Percentiles rank a stretch among this genome's conserved stretches.
Conservation (phyloP, 2,329 filamentous ascomycete genomes). For the Aspergillus sp. region DNA sequence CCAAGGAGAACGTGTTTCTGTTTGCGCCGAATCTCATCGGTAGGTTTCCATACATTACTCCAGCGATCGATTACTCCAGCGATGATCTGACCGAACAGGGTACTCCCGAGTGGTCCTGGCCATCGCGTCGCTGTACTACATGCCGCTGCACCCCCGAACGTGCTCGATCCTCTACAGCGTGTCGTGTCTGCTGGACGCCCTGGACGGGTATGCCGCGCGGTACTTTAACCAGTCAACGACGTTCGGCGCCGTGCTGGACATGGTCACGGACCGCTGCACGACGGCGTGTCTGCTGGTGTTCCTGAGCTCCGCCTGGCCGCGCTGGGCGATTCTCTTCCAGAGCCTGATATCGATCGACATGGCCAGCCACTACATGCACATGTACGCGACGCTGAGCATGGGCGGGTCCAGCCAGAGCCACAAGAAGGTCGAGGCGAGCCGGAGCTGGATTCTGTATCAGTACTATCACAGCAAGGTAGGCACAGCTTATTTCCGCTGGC, state of each 20-base stretch:
- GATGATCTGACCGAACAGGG: constrained; percentile 39
- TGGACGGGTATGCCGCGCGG: constrained; percentile 88
- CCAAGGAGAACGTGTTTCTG: constrained; percentile 66
- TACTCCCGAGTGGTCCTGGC: constrained; percentile 72
- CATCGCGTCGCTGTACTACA: constrained; percentile 91
- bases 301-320: constrained; percentile 84
- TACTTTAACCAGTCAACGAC: constrained; percentile 82
- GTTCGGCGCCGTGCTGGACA: constrained; percentile 94
- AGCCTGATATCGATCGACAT: constrained; percentile 84
- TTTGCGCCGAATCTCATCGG: constrained; percentile 77
- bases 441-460: constrained; percentile 81
- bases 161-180: constrained; percentile 80
- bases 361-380: constrained; percentile 97
- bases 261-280: constrained; percentile 97
- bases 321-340: constrained; percentile 92
- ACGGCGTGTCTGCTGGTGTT: constrained; percentile 93
- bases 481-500: too few relatives aligned
- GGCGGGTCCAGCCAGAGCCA: constrained; percentile 71
- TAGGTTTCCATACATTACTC: constrained; percentile 31
- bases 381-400: constrained; percentile 91
- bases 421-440: constrained; percentile 82
- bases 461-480: constrained; percentile 96
- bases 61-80: constrained; percentile 2
- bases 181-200: constrained; percentile 87
- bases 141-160: constrained; percentile 95